A percentile compares a stretch with the other conserved stretches of the same genome.
These are phyloP conservation scores for Candida bentonensis DNA, from an alignment of 805 yeast genomes.

Conservation along the genomic window DNA sequence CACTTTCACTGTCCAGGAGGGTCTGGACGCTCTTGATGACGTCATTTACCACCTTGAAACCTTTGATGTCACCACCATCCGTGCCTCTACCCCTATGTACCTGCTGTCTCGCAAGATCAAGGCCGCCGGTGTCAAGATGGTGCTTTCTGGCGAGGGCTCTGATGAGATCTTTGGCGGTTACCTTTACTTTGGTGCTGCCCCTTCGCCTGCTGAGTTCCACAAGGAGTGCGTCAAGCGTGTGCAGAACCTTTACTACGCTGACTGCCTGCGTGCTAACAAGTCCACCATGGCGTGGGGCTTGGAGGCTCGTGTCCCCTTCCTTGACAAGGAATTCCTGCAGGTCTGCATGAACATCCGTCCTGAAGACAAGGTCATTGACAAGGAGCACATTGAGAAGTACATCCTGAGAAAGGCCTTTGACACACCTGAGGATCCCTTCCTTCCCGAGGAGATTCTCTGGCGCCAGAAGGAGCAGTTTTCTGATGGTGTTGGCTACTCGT, in stretches of 20 bases:
- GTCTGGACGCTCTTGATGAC: slow-evolving; percentile 87
- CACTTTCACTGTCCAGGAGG: slow-evolving; percentile 93
- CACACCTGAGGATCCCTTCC: slow-evolving; percentile 79
- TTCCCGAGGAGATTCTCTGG: slow-evolving; percentile 95
- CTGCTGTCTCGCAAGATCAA: slow-evolving; percentile 89
- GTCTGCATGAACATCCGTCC: slow-evolving; percentile 93
- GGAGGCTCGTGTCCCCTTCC: slow-evolving; percentile 98
- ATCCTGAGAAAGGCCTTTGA: slow-evolving; percentile 95
- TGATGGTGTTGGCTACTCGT: slow-evolving; percentile 98
- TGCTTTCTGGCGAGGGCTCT: slow-evolving; percentile 95
- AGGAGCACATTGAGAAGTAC: slow-evolving; percentile 82
- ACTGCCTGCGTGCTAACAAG: slow-evolving; percentile 97
- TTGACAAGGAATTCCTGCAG: slow-evolving; percentile 85
- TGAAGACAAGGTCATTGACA: slow-evolving; percentile 71
- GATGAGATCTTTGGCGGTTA: slow-evolving; percentile 99
- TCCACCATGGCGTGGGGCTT: slow-evolving; percentile 99
- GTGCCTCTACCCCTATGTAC: slow-evolving; percentile 99
- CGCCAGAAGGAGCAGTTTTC: slow-evolving; percentile 99
- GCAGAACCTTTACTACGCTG: slow-evolving; percentile 92
- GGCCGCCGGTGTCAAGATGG: slow-evolving; percentile 99
- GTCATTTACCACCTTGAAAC: slow-evolving; percentile 95
- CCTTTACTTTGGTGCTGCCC: slow-evolving; percentile 94
- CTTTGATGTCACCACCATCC: slow-evolving; percentile 93
- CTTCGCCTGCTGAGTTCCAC: slow-evolving; percentile 86
- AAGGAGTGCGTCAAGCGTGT: slow-evolving; percentile 90